Percentiles rank a stretch among this genome's conserved stretches.
phyloP scores from a whole-genome alignment of 192 early-diverging fungal species.

The Umbelopsis vinacea region DNA sequence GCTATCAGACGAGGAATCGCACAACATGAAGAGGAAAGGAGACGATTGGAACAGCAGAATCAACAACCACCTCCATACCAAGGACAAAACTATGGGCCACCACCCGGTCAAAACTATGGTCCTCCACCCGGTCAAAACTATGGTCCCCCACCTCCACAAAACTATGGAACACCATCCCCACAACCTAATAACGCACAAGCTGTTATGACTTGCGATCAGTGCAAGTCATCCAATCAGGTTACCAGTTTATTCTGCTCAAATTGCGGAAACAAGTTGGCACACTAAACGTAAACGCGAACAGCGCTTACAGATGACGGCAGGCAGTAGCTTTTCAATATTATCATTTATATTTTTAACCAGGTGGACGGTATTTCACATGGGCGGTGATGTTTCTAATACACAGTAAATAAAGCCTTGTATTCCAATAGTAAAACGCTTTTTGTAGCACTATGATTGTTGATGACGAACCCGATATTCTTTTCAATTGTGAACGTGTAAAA shows the following conservation, averaged over 20 bases:
- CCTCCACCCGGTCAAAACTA: too few species aligned
- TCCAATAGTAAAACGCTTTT: too few species aligned
- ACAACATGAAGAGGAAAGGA: background rate
- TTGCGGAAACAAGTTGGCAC: background rate
- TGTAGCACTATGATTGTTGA: background rate
- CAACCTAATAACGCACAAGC: background rate
- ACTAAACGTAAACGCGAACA: background rate
- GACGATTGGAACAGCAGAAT: background rate
- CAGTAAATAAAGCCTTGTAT: too few species aligned
- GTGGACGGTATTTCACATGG: too few species aligned
- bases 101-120: too few species aligned
- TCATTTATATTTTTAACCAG: too few species aligned
- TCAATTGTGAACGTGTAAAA: background rate
- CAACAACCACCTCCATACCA: background rate
- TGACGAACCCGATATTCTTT: background rate
- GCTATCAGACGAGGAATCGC: background rate
- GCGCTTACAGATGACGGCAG: background rate
- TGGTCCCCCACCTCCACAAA: too few species aligned
- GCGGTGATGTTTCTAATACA: too few species aligned
- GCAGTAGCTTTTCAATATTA: too few species aligned
- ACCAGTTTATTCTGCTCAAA: background rate
- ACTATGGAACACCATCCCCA: too few species aligned
- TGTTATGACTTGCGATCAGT: background rate
- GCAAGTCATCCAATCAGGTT: background rate
- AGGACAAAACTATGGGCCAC: background rate